phyloP scores from a whole-genome alignment of 352 stramenopile species.

The Blastocystis sp. region DNA sequence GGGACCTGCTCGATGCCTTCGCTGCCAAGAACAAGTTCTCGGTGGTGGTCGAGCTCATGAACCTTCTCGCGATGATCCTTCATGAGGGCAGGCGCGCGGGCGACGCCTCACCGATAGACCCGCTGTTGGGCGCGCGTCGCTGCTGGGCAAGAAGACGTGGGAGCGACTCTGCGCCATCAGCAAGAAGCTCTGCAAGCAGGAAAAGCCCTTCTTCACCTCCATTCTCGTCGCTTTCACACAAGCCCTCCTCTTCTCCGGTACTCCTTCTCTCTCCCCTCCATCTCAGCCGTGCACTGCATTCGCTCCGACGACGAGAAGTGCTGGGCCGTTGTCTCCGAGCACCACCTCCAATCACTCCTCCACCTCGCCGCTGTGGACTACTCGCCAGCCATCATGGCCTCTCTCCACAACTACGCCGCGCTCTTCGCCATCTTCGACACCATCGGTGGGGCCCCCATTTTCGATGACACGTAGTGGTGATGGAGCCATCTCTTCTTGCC shows the following conservation, averaged over 20 bases:
- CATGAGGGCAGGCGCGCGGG: not conserved
- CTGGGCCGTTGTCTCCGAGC: not conserved
- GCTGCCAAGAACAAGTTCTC: not conserved
- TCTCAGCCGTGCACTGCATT: not conserved
- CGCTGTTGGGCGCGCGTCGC: not conserved
- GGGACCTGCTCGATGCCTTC: not conserved
- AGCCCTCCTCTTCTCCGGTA: not conserved
- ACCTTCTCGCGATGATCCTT: not conserved
- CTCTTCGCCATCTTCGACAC: slow-evolving; percentile 41
- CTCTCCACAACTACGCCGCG: not conserved
- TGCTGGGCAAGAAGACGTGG: slow-evolving; percentile 14
- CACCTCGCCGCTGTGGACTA: not conserved
- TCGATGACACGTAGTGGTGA: not conserved
- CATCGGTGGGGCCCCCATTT: not conserved
- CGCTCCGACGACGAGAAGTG: not conserved
- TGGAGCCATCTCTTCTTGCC: not conserved
- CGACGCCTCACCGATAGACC: not conserved
- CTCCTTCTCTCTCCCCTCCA: not conserved
- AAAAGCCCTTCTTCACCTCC: not conserved
- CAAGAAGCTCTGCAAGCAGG: not conserved
- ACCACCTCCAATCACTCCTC: not conserved
- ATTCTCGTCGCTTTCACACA: not conserved
- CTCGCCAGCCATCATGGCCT: too few species aligned
- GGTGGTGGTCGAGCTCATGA: not conserved
- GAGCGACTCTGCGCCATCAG: not conserved